Evolutionary conservation across 768 basidiomycete genomes (phyloP), one percentile per base, ranked within the genome.

Genomic region (Calocera viscosa): DNA sequence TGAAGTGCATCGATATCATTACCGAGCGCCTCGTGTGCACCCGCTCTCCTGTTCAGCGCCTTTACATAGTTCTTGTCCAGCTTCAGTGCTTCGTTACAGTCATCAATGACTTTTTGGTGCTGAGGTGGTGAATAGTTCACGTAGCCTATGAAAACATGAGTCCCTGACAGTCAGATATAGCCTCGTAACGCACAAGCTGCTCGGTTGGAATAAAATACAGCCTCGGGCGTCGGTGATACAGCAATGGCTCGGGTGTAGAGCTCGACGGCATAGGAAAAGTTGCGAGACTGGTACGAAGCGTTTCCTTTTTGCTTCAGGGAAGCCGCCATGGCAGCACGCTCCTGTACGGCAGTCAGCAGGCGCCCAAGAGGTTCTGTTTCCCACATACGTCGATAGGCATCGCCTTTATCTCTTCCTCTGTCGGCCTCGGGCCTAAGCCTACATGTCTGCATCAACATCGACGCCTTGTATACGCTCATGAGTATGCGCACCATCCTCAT

Each of bases 131-230:
- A 78, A 81, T 94, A 86, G 81, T 95, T 94, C 76, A 95, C 84
- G 77, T 94, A 96, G 76, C 91, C 91, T 92, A 65, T 10, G 60
- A 53, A 12, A 34, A 33, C 33, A 49, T 41, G 14, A 28, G 64
- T 8, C 30, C 10, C 14, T 26, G 2, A 10, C 10, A 5, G 30
- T 5, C 30, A 7, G 53, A 5, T 32, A 26, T 5, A 32, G 10
- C 19, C 10, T 32, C 16, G 8, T 16, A 5, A 80, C 87, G 66
- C 68, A 92, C 95, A 97, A 69, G 96, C 96, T 41, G 95, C 96
- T 64, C 96, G 87, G 77, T 99, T 99, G 77, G 90, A 91, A 83
- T 86, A 97, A 79, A 88, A 99, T 34, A 97, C 91, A 32, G 96
- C 87, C 73, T 95, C 92, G 7, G 87, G 84, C 74, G 74, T 73